Conservation (phyloP, 2,329 filamentous ascomycete species). For the Colletotrichum trifolii region DNA sequence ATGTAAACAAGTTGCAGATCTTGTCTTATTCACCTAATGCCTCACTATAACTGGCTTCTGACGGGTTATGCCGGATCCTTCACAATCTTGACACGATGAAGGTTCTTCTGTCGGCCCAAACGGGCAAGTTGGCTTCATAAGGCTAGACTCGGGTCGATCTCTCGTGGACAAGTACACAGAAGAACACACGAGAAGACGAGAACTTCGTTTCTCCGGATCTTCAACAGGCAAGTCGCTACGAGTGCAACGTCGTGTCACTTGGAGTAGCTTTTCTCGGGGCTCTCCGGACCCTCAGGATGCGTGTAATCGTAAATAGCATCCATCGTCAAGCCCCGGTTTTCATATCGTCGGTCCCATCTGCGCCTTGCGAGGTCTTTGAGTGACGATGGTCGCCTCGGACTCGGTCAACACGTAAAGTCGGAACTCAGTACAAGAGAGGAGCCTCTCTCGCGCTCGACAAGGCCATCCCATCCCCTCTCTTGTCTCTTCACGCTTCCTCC, state of each 20-base stretch:
- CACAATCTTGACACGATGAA: conserved; percentile 31
- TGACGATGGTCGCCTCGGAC: not conserved
- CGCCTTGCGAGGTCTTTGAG: not conserved
- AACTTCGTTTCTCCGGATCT: conserved; percentile 1
- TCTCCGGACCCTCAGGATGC: not conserved
- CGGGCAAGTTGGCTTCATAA: not conserved
- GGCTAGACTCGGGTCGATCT: not conserved
- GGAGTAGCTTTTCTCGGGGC: too few species aligned
- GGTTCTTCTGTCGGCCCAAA: conserved; percentile 5
- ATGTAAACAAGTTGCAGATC: too few species aligned
- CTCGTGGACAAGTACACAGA: not conserved
- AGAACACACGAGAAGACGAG: not conserved
- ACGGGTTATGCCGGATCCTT: not conserved
- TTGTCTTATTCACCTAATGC: conserved; percentile 12
- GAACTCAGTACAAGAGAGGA: conserved; percentile 3
- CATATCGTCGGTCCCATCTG: not conserved
- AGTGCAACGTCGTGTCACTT: too few species aligned
- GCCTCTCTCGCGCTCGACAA: not conserved
- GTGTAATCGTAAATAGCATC: conserved; percentile 17
- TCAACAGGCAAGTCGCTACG: conserved; percentile 1
- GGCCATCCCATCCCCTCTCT: not conserved
- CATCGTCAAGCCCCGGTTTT: not conserved
- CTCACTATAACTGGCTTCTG: not conserved
- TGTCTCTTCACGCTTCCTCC: conserved; percentile 1
- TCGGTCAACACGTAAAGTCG: not conserved